These are phyloP conservation scores for Echeveria elegans DNA, from an alignment of 164 flowering plant genomes.

Conservation along the genomic window DNA sequence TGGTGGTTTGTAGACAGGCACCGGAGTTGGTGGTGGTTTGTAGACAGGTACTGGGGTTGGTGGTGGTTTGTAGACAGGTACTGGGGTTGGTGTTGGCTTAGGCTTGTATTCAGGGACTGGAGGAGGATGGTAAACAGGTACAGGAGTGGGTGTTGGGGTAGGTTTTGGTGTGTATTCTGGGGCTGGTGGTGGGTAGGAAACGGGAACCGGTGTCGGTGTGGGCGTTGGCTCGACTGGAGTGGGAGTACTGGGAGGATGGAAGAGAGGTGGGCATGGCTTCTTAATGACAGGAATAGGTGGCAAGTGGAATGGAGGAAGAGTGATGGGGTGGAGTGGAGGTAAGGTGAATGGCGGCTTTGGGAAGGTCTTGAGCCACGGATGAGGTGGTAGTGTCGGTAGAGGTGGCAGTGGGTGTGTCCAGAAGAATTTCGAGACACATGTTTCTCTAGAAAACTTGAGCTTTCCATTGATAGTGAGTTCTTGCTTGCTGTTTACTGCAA, in stretches of 20 bases:
- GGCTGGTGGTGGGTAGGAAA: neutral
- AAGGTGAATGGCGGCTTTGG: neutral
- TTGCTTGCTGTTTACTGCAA: constrained; percentile 28
- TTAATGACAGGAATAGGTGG: constrained; percentile 16
- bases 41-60: constrained; percentile 20
- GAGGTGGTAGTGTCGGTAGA: constrained; percentile 17
- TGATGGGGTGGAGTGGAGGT: constrained; percentile 8
- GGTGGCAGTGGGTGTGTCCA: constrained; percentile 46
- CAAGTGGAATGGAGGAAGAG: neutral
- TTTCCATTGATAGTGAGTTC: constrained; percentile 37
- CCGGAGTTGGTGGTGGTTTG: constrained; percentile 16
- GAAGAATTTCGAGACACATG: constrained; percentile 53
- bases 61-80: constrained; percentile 15
- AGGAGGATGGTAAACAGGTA: constrained; percentile 13
- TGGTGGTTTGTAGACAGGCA: constrained; percentile 1
- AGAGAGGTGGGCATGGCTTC: constrained; percentile 15
- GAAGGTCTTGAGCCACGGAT: constrained; percentile 3
- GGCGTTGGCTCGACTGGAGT: neutral
- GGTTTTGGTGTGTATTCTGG: neutral
- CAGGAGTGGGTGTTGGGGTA: constrained; percentile 11
- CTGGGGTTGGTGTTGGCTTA: constrained; percentile 14
- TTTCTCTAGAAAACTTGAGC: constrained; percentile 42
- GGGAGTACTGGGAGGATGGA: constrained; percentile 3
- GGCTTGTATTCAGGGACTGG: constrained; percentile 21
- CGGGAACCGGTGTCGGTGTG: neutral